Evolutionary conservation across 768 basidiomycete species (phyloP), one percentile per base, ranked within the genome.

Genomic region (Exidia glandulosa): DNA sequence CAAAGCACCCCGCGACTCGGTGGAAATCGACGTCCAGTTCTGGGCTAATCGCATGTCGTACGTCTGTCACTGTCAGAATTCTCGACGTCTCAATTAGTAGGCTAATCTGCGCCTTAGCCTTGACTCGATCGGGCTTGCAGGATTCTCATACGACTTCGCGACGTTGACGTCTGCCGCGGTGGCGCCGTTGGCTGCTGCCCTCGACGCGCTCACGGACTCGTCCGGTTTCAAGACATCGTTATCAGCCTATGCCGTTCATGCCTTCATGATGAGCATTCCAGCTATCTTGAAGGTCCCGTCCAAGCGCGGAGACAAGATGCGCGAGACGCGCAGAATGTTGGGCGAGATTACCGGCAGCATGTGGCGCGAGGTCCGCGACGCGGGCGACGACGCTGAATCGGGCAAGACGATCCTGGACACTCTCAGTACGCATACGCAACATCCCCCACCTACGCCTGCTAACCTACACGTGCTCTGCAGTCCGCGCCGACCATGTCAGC

Each of bases 11-110:
- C 37, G 41, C 19, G 59, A 61, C 47, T 41, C 19, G 2, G 47
- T 36, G 27, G 56, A 45, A n/a, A 61, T 64, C 59, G 63, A 64
- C 50, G 57, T 64, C 47, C 60, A 61, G 57, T 34, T 47, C n/a
- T 64, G 63, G 63, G 52, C 61, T 19, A 64, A 64, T 25, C 63
- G 61, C 56, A 64, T 64, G 34, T 64, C 63, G 58, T 61, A 23
- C 16, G 60, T 61, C 9, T 9, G 9, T 37, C 36, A 37, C 19
- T 37, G 10, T 19, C 19, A 37, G 19, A 37, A 37, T 37, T 9
- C 36, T 9, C 19, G 36, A 9, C 36, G n/a, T n/a, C n/a, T n/a
- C n/a, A 37, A 9, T n/a, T n/a, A n/a, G n/a, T 37, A 19, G 19
- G 36, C 9, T 10, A 37, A 10, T 10, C 19, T 37, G 36, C 10